Percentiles rank a stretch among this genome's conserved stretches.
Conservation (phyloP, 192 early-diverging fungal species). For the Umbelopsis vinacea region DNA sequence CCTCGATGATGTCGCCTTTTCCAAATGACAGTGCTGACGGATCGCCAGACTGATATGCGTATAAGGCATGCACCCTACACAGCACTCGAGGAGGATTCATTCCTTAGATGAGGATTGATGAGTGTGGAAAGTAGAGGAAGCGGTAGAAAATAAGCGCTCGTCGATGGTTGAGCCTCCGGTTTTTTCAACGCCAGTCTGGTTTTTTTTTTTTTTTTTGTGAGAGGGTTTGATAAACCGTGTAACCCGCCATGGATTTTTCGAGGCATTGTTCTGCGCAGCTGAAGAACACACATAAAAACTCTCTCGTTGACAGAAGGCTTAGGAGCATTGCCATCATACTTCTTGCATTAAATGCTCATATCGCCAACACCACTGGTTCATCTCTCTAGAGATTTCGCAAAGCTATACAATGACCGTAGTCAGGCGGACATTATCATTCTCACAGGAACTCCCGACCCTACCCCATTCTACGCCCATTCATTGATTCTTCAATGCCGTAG, state of each 20-base stretch:
- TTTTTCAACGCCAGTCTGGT: not conserved
- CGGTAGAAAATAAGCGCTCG: slow-evolving; percentile 1
- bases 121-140: slow-evolving; percentile 3
- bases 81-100: slow-evolving; percentile 10
- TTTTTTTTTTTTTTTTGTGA: not conserved
- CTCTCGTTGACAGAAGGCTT: too few relatives aligned
- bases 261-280: slow-evolving; percentile 10
- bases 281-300: not conserved
- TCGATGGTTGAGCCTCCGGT: not conserved
- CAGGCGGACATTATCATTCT: slow-evolving; percentile 32
- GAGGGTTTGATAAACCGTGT: not conserved
- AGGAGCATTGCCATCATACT: too few relatives aligned
- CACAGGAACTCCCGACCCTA: slow-evolving; percentile 11
- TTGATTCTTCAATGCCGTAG: slow-evolving; percentile 23
- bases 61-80: slow-evolving; percentile 70
- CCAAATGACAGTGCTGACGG: slow-evolving; percentile 81
- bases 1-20: slow-evolving; percentile 87
- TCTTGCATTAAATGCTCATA: not conserved
- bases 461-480: slow-evolving; percentile 25
- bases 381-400: slow-evolving; percentile 27
- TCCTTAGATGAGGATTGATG: not conserved
- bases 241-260: not conserved
- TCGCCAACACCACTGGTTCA: not conserved
- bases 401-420: slow-evolving; percentile 25
- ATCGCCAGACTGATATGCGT: slow-evolving; percentile 84